A percentile compares a stretch with the other conserved stretches of the same genome.
Evolutionary conservation across 2,329 filamentous ascomycete species (phyloP).

Genomic region (Nothophaeocryptopus gaeumannii): DNA sequence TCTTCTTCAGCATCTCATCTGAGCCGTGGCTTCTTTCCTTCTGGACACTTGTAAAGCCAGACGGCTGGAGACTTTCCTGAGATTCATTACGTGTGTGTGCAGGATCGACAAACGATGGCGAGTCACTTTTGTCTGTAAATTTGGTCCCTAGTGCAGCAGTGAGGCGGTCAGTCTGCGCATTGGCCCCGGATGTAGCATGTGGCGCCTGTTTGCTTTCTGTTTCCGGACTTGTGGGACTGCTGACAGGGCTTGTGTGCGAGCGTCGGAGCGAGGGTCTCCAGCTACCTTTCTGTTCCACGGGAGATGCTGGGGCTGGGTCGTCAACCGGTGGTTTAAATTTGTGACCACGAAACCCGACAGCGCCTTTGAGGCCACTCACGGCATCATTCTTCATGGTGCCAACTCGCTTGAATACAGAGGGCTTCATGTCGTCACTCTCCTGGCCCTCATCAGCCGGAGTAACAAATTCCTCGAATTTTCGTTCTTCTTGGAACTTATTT

Average conservation of each 20-base stretch:
- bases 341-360: constrained; percentile 58
- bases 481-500: constrained; percentile 19
- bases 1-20: constrained; percentile 6
- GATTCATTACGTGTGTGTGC: constrained; percentile 2
- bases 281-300: constrained; percentile 21
- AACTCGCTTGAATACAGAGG: constrained; percentile 72
- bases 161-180: constrained; percentile 18
- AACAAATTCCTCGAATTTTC: constrained; percentile 23
- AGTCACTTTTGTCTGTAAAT: constrained; percentile 13
- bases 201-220: constrained; percentile 6
- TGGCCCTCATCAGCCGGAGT: constrained; percentile 33
- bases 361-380: constrained; percentile 79
- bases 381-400: constrained; percentile 77
- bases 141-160: constrained; percentile 15
- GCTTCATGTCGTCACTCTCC: constrained; percentile 31
- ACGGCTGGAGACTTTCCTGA: constrained; percentile 12
- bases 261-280: constrained; percentile 25
- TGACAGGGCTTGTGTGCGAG: constrained; percentile 27
- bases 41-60: background rate
- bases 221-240: constrained; percentile 28
- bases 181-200: constrained; percentile 9
- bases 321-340: constrained; percentile 38
- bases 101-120: constrained; percentile 6
- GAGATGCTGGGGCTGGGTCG: constrained; percentile 23
- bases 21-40: constrained; percentile 7